Evolutionary conservation across 352 stramenopile species (phyloP).

Genomic region (Globisporangium canariense): DNA sequence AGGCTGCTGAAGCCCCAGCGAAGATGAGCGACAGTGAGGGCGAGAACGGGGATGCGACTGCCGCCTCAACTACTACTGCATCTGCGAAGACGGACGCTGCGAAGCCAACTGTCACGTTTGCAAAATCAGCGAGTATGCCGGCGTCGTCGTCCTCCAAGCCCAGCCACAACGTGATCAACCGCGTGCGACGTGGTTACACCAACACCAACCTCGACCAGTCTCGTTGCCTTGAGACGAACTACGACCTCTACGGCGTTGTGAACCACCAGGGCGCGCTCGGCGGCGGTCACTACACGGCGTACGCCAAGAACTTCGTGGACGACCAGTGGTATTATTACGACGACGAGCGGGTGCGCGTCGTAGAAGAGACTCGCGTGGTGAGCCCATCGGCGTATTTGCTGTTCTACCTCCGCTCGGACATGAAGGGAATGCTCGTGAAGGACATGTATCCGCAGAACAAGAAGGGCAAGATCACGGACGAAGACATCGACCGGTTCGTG

Average conservation of each 20-base stretch:
- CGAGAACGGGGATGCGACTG: constrained; percentile 2
- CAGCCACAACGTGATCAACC: constrained; percentile 43
- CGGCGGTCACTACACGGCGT: constrained; percentile 85
- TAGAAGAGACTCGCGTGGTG: constrained; percentile 85
- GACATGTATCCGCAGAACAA: constrained; percentile 86
- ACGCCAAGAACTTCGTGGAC: constrained; percentile 87
- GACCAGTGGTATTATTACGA: constrained; percentile 91
- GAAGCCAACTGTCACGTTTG: constrained; percentile 17
- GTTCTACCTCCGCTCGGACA: constrained; percentile 90
- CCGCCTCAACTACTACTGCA: neutral
- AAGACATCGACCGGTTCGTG: constrained; percentile 88
- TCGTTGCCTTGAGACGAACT: constrained; percentile 82
- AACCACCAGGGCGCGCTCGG: constrained; percentile 87
- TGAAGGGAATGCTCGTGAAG: constrained; percentile 76
- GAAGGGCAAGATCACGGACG: constrained; percentile 82
- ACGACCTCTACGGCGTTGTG: constrained; percentile 86
- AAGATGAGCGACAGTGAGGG: neutral
- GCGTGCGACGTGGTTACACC: constrained; percentile 77
- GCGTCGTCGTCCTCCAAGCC: constrained; percentile 7
- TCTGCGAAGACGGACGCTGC: constrained; percentile 6
- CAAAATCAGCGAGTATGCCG: constrained; percentile 9
- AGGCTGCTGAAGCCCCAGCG: neutral
- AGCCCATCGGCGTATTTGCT: constrained; percentile 88
- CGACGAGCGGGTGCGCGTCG: constrained; percentile 81
- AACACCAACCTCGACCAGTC: constrained; percentile 89